phyloP scores from a whole-genome alignment of 192 early-diverging fungal species.

The Geosiphon pyriformis region DNA sequence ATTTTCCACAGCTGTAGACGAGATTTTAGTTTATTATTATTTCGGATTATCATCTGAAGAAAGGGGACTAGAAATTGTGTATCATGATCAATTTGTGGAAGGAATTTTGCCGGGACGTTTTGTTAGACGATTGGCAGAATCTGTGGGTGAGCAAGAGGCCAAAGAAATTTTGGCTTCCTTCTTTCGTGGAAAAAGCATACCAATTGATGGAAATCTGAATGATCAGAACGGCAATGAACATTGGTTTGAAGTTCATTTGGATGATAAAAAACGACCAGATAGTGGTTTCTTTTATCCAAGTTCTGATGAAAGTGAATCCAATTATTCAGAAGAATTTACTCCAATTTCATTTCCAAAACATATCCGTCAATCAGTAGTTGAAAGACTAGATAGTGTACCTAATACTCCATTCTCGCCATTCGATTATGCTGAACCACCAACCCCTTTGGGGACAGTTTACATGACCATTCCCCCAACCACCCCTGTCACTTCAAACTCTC shows the following conservation, averaged over 20 bases:
- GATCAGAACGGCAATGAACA: too few species aligned
- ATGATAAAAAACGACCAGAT: slow-evolving; percentile 7
- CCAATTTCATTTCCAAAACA: too few species aligned
- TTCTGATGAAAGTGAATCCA: too few species aligned
- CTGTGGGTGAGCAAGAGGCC: background rate
- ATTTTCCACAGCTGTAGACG: slow-evolving; percentile 7
- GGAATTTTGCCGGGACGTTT: slow-evolving; percentile 8
- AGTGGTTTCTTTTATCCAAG: too few species aligned
- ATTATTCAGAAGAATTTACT: too few species aligned
- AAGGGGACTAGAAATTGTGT: background rate
- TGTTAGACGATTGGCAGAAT: slow-evolving; percentile 10
- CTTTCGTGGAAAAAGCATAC: slow-evolving; percentile 19
- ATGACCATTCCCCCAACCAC: background rate
- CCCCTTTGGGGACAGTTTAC: slow-evolving; percentile 15
- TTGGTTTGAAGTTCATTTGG: background rate
- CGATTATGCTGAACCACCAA: slow-evolving; percentile 18
- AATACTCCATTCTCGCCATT: slow-evolving; percentile 5
- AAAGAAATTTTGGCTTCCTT: slow-evolving; percentile 12
- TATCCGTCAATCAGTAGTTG: too few species aligned
- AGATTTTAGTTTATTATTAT: slow-evolving; percentile 21
- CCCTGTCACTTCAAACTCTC: background rate
- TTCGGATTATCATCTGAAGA: slow-evolving; percentile 11
- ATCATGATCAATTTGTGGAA: slow-evolving; percentile 5
- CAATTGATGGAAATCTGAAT: too few species aligned
- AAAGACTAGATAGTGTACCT: too few species aligned